Conservation (phyloP, 768 basidiomycete genomes). For the Tulasnella calospora region DNA sequence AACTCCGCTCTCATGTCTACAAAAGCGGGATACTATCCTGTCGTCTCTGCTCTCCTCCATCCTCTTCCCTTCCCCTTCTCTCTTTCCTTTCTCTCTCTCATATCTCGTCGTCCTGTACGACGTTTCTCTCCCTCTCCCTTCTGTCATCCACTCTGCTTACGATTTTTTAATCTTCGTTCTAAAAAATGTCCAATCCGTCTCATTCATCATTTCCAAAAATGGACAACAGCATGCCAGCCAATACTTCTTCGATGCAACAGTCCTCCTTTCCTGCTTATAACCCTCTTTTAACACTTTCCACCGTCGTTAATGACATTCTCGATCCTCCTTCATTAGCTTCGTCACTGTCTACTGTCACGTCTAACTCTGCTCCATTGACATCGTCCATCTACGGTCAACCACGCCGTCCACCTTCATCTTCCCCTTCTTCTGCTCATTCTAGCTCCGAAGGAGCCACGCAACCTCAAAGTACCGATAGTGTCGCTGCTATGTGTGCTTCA, state of each 20-base stretch:
- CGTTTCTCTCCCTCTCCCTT: neutral
- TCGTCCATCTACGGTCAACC: neutral
- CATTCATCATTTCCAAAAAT: neutral
- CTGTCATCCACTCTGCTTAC: neutral
- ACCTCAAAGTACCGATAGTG: too few species aligned
- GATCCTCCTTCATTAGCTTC: neutral
- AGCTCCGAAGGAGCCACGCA: neutral
- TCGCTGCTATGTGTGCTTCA: neutral
- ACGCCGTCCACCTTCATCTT: neutral
- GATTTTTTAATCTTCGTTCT: neutral
- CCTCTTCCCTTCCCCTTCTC: neutral
- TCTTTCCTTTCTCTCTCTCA: slow-evolving; percentile 5
- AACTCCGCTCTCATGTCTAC: slow-evolving; percentile 3
- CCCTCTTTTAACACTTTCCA: neutral
- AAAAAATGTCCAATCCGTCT: slow-evolving; percentile 10
- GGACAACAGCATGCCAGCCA: neutral
- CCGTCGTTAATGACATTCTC: neutral
- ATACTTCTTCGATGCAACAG: neutral
- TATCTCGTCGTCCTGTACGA: neutral
- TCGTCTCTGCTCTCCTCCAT: neutral
- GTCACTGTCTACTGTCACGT: neutral
- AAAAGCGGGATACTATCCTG: neutral
- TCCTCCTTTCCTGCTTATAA: neutral
- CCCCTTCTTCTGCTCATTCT: neutral
- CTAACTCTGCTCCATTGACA: neutral